These are phyloP conservation scores for Clonostachys rhizophaga DNA, from an alignment of 2,329 filamentous ascomycete species.

Conservation along the genomic window DNA sequence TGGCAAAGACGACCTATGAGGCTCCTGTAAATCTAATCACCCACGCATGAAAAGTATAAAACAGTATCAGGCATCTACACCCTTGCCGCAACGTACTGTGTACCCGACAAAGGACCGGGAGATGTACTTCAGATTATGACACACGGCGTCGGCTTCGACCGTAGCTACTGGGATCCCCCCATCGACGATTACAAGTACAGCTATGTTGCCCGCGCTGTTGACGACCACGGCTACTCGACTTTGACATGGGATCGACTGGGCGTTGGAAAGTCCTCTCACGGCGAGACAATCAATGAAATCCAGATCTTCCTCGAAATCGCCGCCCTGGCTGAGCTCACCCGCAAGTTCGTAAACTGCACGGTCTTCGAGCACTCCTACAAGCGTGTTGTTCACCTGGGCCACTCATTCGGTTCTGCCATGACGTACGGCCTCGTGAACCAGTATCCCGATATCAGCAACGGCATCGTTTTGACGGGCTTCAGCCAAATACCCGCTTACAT, in stretches of 20 bases:
- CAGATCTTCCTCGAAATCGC: constrained; percentile 54
- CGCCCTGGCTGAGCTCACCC: constrained; percentile 49
- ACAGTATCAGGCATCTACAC: constrained; percentile 48
- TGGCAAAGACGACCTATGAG: constrained; percentile 4
- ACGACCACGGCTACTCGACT: constrained; percentile 51
- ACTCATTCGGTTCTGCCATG: constrained; percentile 59
- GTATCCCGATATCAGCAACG: constrained; percentile 49
- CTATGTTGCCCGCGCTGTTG: constrained; percentile 52
- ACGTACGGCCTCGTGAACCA: constrained; percentile 48
- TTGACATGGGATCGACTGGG: constrained; percentile 60
- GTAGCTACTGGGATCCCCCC: constrained; percentile 57
- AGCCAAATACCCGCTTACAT: constrained; percentile 40
- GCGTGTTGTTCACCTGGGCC: constrained; percentile 52
- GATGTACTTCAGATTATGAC: constrained; percentile 31
- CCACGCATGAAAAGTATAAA: constrained; percentile 26
- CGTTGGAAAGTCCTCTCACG: constrained; percentile 52
- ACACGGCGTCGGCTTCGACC: constrained; percentile 32
- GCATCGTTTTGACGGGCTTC: constrained; percentile 57
- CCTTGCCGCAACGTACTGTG: constrained; percentile 58
- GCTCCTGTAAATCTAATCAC: not conserved
- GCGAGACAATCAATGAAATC: constrained; percentile 54
- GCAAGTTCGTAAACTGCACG: constrained; percentile 35
- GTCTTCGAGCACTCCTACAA: constrained; percentile 27
- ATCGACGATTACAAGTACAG: constrained; percentile 57
- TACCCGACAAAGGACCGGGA: constrained; percentile 39